Evolutionary conservation across 2,329 filamentous ascomycete species (phyloP).

Genomic region (Xylariaceae sp.): DNA sequence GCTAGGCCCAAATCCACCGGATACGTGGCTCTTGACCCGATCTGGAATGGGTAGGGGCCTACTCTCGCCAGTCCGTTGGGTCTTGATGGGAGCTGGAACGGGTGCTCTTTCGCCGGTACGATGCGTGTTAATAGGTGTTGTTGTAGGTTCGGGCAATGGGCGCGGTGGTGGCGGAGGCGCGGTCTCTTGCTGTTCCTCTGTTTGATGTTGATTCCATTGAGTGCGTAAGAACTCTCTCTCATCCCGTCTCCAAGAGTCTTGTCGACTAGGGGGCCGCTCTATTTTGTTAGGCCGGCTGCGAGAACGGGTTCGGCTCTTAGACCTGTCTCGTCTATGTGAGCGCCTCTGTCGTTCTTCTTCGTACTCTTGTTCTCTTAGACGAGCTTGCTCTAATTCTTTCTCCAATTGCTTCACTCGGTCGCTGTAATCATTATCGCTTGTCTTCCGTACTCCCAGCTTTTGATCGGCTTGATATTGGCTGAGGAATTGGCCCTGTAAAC

Average conservation of each 20-base stretch:
- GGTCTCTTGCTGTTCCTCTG: conserved; percentile 35
- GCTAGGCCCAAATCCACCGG: conserved; percentile 38
- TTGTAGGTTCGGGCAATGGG: conserved; percentile 49
- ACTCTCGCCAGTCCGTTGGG: conserved; percentile 48
- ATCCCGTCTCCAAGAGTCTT: conserved; percentile 68
- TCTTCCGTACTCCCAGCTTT: conserved; percentile 47
- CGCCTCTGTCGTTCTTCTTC: conserved; percentile 62
- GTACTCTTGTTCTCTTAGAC: conserved; percentile 68
- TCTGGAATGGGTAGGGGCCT: conserved; percentile 62
- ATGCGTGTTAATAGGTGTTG: conserved; percentile 38
- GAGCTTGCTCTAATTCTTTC: conserved; percentile 66
- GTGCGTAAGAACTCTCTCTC: conserved; percentile 69
- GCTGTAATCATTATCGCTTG: conserved; percentile 57
- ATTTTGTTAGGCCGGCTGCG: conserved; percentile 47
- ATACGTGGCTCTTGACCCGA: conserved; percentile 28
- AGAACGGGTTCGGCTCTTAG: conserved; percentile 48
- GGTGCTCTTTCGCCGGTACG: conserved; percentile 34
- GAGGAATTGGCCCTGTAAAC: conserved; percentile 81
- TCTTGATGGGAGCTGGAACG: conserved; percentile 38
- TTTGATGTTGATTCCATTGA: conserved; percentile 54
- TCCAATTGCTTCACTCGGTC: conserved; percentile 82
- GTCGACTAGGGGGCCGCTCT: conserved; percentile 55
- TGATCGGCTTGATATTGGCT: conserved; percentile 85
- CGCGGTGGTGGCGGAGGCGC: conserved; percentile 41
- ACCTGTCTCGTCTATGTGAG: conserved; percentile 39